Evolutionary conservation across 306 rosid species (phyloP).

Genomic region (Lagenaria siceraria): DNA sequence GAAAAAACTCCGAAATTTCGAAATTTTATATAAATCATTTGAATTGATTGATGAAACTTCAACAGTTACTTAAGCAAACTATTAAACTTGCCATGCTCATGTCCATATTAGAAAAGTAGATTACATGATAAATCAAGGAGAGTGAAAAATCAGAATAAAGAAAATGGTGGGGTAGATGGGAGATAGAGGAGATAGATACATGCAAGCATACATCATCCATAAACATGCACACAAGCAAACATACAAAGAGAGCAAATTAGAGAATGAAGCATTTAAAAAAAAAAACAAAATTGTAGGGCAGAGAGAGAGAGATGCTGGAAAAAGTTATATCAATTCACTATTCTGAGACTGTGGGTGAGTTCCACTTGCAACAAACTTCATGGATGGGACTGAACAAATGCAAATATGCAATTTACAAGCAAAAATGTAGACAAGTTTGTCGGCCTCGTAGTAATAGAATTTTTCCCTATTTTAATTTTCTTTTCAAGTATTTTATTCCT

Average conservation of each 20-base stretch:
- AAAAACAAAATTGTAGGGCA: not conserved
- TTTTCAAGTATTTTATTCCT: not conserved
- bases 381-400: not conserved
- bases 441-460: not conserved
- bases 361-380: not conserved
- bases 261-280: not conserved
- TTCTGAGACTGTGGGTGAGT: not conserved
- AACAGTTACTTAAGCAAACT: not conserved
- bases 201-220: not conserved
- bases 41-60: not conserved
- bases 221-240: not conserved
- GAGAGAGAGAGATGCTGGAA: not conserved
- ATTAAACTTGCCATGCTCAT: not conserved
- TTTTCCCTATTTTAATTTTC: not conserved
- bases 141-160: not conserved
- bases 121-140: not conserved
- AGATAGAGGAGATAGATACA: not conserved
- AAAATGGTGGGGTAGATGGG: not conserved
- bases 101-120: not conserved
- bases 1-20: not conserved
- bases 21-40: not conserved
- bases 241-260: not conserved
- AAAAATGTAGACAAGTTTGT: not conserved
- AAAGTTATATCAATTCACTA: not conserved
- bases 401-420: not conserved